Evolutionary conservation across 345 rosid genomes (phyloP).

Genomic region (Rhodamnia argentea): DNA sequence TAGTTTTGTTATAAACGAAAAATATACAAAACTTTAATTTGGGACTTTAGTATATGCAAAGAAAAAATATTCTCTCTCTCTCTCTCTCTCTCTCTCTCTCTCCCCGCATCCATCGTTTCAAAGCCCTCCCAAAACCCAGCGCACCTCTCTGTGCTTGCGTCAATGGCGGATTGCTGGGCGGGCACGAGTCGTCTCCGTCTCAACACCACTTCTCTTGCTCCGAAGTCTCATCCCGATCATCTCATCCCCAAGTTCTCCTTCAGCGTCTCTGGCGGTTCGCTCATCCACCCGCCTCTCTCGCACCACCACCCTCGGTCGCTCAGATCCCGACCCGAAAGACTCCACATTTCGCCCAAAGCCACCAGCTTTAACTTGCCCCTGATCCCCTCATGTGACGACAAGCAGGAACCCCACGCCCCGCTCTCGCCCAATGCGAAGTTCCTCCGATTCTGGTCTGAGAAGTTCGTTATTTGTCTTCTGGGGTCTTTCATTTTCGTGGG

Average conservation of each 20-base stretch:
- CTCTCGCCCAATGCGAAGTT: conserved; percentile 14
- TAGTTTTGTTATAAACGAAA: no score
- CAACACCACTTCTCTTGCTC: not conserved
- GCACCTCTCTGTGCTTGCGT: not conserved
- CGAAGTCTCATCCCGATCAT: not conserved
- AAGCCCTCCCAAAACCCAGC: not conserved
- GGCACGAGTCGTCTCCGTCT: not conserved
- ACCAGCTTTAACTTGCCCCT: not conserved
- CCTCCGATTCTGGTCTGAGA: conserved; percentile 15
- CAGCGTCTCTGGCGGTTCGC: not conserved
- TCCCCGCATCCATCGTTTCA: not conserved
- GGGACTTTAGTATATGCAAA: not conserved
- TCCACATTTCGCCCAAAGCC: not conserved
- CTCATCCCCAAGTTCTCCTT: not conserved
- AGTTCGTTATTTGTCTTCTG: conserved; percentile 32
- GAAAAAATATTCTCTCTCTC: not conserved
- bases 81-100: not conserved
- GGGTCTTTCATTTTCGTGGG: conserved; percentile 55
- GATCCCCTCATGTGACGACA: not conserved
- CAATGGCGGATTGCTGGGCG: not conserved
- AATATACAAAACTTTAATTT: not conserved
- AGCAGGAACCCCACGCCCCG: conserved; percentile 4
- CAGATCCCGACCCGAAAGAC: not conserved
- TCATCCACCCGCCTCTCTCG: not conserved
- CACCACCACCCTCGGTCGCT: not conserved